Evolutionary conservation across 495 filamentous ascomycete genomes (phyloP).

Genomic region (Baudoinia panamericana): DNA sequence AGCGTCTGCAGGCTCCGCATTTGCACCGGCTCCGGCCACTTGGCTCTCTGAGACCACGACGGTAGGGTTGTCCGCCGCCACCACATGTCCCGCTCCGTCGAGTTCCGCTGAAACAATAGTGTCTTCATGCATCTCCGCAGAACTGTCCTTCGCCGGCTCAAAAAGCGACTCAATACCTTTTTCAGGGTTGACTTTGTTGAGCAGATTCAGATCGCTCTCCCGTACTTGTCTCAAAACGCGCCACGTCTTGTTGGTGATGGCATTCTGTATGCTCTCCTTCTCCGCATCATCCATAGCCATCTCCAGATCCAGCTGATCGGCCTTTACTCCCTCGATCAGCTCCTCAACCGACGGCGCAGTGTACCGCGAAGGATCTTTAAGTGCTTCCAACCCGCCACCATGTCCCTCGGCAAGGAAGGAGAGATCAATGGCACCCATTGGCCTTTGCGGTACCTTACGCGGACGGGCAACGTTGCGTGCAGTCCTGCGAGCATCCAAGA

Average conservation of each 20-base stretch:
- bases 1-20: too few species aligned
- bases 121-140: too few species aligned
- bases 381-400: conserved; percentile 40
- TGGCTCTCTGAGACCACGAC: too few species aligned
- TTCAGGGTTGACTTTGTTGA: conserved; percentile 76
- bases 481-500: conserved; percentile 49
- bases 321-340: conserved; percentile 41
- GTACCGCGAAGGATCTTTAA: conserved; percentile 47
- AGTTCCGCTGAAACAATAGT: too few species aligned
- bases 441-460: conserved; percentile 50
- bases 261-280: conserved; percentile 48
- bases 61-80: too few species aligned
- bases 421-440: conserved; percentile 59
- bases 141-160: too few species aligned
- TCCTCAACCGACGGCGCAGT: conserved; percentile 42
- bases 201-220: conserved; percentile 53
- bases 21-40: too few species aligned
- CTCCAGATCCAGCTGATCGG: conserved; percentile 70
- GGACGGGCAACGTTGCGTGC: conserved; percentile 51
- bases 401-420: conserved; percentile 60
- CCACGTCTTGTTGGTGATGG: conserved; percentile 80
- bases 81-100: too few species aligned
- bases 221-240: conserved; percentile 66
- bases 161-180: conserved; percentile 50
- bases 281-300: conserved; percentile 60